These are phyloP conservation scores for Pouteria campechiana DNA, from an alignment of 179 eudicot species.

Conservation along the genomic window DNA sequence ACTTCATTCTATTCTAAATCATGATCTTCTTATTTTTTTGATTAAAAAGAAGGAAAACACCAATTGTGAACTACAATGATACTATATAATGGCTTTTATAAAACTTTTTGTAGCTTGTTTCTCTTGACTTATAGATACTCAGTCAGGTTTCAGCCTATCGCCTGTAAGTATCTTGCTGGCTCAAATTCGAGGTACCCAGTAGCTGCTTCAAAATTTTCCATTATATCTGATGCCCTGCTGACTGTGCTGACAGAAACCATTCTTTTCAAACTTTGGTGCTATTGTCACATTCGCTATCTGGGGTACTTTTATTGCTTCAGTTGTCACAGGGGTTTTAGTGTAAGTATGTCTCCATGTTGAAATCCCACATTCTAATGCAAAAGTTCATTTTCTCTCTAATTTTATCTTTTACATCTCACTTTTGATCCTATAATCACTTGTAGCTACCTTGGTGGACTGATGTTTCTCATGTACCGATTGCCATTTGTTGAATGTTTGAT, in stretches of 20 bases:
- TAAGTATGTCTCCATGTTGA: slow-evolving; percentile 29
- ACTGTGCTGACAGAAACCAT: slow-evolving; percentile 74
- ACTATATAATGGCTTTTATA: too few relatives aligned
- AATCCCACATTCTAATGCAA: neutral
- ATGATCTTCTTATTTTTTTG: neutral
- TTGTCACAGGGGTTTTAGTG: slow-evolving; percentile 91
- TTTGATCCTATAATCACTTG: slow-evolving; percentile 2
- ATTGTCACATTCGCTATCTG: slow-evolving; percentile 85
- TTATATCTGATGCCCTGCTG: neutral
- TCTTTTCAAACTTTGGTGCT: slow-evolving; percentile 98
- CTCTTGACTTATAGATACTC: slow-evolving; percentile 70
- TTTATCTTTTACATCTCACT: slow-evolving; percentile 2
- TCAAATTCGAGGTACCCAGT: neutral
- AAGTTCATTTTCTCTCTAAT: slow-evolving; percentile 3
- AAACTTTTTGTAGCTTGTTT: too few relatives aligned
- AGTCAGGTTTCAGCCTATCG: slow-evolving; percentile 91
- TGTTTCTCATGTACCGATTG: slow-evolving; percentile 69
- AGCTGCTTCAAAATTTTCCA: neutral
- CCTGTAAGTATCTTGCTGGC: slow-evolving; percentile 93
- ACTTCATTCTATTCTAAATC: neutral
- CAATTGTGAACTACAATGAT: too few relatives aligned
- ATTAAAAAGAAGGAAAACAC: too few relatives aligned
- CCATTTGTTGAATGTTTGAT: slow-evolving; percentile 93
- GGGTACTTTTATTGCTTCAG: slow-evolving; percentile 83
- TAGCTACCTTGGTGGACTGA: slow-evolving; percentile 90